A percentile compares a stretch with the other conserved stretches of the same genome.
These are phyloP conservation scores for Chaetomium sp. DNA, from an alignment of 2,329 filamentous ascomycete species.

Conservation along the genomic window DNA sequence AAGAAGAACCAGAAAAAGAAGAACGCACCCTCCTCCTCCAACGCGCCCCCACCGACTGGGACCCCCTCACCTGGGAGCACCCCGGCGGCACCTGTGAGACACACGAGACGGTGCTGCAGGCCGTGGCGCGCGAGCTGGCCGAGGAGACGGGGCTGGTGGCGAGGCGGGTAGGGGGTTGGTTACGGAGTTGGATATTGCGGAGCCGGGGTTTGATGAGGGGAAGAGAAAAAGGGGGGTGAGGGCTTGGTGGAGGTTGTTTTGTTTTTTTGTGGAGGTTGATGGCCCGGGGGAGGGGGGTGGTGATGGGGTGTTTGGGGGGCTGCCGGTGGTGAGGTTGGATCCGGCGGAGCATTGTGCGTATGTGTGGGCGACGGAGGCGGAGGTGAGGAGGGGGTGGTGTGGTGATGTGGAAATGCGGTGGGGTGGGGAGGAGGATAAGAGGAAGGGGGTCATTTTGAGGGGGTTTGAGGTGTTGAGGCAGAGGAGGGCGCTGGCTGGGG, in stretches of 20 bases:
- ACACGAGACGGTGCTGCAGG: background rate
- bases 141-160: background rate
- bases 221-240: background rate
- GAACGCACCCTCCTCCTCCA: background rate
- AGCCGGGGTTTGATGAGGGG: background rate
- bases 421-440: background rate
- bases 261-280: background rate
- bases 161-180: background rate
- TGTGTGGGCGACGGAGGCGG: background rate
- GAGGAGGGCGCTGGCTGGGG: background rate
- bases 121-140: background rate
- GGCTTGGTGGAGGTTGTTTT: background rate
- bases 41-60: background rate
- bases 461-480: slow-evolving; percentile 2
- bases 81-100: background rate
- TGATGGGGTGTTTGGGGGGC: background rate
- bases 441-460: background rate
- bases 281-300: background rate
- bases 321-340: background rate
- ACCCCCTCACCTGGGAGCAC: background rate
- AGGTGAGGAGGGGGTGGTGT: background rate
- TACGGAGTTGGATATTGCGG: background rate
- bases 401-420: background rate
- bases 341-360: slow-evolving; percentile 2
- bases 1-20: background rate